Evolutionary conservation across 176 grass and related monocot genomes (phyloP), one percentile per base, ranked within the genome.

Genomic region (Bromus sterilis): DNA sequence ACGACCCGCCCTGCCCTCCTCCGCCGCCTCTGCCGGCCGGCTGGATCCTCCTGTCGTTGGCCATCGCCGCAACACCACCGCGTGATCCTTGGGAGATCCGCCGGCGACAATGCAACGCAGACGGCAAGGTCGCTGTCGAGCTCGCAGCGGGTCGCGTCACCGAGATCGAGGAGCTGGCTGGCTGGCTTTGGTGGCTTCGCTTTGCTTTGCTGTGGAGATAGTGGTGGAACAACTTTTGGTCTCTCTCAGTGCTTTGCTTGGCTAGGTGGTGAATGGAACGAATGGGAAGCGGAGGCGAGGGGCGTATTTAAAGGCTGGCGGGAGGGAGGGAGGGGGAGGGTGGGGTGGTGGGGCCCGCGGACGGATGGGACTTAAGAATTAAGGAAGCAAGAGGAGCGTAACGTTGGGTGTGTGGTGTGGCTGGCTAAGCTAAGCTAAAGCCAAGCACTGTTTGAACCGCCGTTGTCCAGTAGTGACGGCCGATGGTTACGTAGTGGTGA

Each of bases 241-340:
- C 3, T 25, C 7, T 16, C 3, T 25, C 14, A 42, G 63, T 66
- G 72, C 33, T 71, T 74, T 72, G 76, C 56, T 70, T 76, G 44
- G 85, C 67, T 83, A 28, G 71, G 13, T 53, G 64, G 40, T 71
- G 78, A 67, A 73, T 81, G 85, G 89, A 88, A 75, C 57, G 85
- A 93, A 68, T 82, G 84, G 75, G 86, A 89, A 26, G 75, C 68
- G 69, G 82, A 87, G 79, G 74, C 0, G 15, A 21, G 37, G 21
- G 62, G 10, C 5, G 36, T 87, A 96, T 93, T 86, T 91, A 91
- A 80, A 93, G 87, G 68, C 40, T 0, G 0, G 59, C 11, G 35
- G 5, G 68, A 5, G 25, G 2, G 41, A 6, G 24, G 4, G 33
- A 2, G 32, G 0, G 23, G 1, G 23, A 4, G 26, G 5, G 57